These are phyloP conservation scores for Lotmaria passim DNA, from an alignment of 208 protist genomes.

Conservation along the genomic window DNA sequence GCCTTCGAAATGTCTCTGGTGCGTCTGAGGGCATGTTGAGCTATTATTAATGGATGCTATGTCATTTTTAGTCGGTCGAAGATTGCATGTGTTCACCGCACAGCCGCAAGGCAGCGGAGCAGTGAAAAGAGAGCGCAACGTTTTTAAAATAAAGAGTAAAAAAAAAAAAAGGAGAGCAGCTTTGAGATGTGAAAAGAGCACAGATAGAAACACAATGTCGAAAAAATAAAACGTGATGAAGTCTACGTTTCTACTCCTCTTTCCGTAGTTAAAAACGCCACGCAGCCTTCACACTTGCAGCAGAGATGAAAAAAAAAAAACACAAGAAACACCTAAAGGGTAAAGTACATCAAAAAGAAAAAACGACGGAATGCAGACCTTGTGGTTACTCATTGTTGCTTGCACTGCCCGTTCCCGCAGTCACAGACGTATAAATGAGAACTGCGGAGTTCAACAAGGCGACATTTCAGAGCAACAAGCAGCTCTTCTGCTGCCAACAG, in stretches of 20 bases:
- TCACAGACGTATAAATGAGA: background rate
- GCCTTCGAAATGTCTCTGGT: background rate
- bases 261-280: too few species aligned
- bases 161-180: constrained; percentile 5
- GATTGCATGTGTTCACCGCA: background rate
- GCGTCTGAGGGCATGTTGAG: background rate
- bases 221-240: too few species aligned
- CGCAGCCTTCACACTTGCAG: too few species aligned
- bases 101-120: background rate
- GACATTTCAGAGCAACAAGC: background rate
- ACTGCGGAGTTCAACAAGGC: background rate
- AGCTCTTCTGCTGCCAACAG: too few species aligned
- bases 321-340: too few species aligned
- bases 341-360: too few species aligned
- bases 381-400: background rate
- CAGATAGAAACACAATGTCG: background rate
- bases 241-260: too few species aligned
- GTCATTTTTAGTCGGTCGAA: background rate
- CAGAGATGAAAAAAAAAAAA: too few species aligned
- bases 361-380: too few species aligned
- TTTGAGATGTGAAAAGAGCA: constrained; percentile 5
- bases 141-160: constrained; percentile 1
- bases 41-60: background rate
- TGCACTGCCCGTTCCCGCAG: constrained; percentile 5
- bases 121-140: background rate